phyloP scores from a whole-genome alignment of 1,284 basidiomycete genomes.

The Anthracocystis panici-leucophaei region DNA sequence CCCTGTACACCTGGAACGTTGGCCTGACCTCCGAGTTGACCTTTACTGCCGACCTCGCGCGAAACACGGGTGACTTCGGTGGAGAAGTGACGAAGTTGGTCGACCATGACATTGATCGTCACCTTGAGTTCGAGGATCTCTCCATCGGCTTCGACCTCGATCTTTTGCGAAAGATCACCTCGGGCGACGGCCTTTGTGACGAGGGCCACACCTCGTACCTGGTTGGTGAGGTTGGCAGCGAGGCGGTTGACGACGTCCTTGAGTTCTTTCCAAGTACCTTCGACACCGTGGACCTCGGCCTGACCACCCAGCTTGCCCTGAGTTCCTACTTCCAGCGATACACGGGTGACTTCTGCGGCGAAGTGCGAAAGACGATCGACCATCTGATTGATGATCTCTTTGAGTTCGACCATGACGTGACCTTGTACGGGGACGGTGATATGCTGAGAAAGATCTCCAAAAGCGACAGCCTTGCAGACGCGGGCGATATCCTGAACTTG shows the following conservation, averaged over 20 bases:
- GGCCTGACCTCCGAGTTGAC: constrained; percentile 69
- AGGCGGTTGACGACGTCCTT: constrained; percentile 70
- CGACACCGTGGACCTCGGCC: constrained; percentile 69
- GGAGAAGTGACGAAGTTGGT: constrained; percentile 86
- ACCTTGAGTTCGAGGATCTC: constrained; percentile 98
- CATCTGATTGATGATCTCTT: constrained; percentile 98
- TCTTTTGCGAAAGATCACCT: constrained; percentile 94
- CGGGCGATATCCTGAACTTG: constrained; percentile 90
- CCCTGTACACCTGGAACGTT: constrained; percentile 69
- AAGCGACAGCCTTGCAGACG: constrained; percentile 94
- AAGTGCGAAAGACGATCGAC: constrained; percentile 86
- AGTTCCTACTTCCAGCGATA: constrained; percentile 81
- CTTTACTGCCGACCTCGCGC: constrained; percentile 67
- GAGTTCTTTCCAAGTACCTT: constrained; percentile 70
- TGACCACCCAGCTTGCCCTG: constrained; percentile 70
- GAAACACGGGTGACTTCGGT: constrained; percentile 97
- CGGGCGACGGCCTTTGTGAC: constrained; percentile 98
- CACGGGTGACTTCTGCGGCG: constrained; percentile 92
- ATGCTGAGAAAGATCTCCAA: constrained; percentile 93
- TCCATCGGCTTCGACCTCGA: constrained; percentile 94
- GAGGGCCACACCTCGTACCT: constrained; percentile 92
- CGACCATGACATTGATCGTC: constrained; percentile 96
- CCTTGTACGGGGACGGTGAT: constrained; percentile 96
- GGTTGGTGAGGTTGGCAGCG: constrained; percentile 78
- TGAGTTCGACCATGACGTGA: constrained; percentile 95